Conservation (phyloP, 2,329 filamentous ascomycete genomes). For the Alternaria novae-zelandiae region DNA sequence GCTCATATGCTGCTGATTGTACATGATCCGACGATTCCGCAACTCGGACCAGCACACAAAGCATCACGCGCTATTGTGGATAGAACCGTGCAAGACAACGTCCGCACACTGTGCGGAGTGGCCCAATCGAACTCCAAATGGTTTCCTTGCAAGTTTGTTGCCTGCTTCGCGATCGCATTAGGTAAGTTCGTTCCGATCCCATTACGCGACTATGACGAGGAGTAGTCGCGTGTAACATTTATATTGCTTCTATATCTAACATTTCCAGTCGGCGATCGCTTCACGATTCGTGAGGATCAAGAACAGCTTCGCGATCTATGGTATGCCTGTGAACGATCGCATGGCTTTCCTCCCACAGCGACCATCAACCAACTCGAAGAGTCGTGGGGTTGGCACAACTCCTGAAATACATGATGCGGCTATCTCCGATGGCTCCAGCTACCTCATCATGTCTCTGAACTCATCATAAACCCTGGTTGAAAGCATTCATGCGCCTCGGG, state of each 20-base stretch:
- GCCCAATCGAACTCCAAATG: slow-evolving; percentile 43
- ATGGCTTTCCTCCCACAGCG: slow-evolving; percentile 45
- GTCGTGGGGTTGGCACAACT: slow-evolving; percentile 42
- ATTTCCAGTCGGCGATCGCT: slow-evolving; percentile 43
- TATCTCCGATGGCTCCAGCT: background rate
- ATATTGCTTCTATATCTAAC: slow-evolving; percentile 2
- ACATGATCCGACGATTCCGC: slow-evolving; percentile 46
- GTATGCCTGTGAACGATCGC: slow-evolving; percentile 39
- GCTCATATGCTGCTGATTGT: slow-evolving; percentile 46
- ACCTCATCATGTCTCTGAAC: background rate
- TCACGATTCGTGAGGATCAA: slow-evolving; percentile 39
- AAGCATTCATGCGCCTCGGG: background rate
- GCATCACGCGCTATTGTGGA: slow-evolving; percentile 41
- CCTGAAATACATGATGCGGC: background rate
- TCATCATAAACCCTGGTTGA: background rate
- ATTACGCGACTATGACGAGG: background rate
- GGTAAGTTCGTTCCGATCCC: slow-evolving; percentile 22
- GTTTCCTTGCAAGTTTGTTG: slow-evolving; percentile 46
- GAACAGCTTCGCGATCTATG: slow-evolving; percentile 38
- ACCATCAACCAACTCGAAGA: slow-evolving; percentile 43
- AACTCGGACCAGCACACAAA: slow-evolving; percentile 43
- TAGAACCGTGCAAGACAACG: slow-evolving; percentile 42
- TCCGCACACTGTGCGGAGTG: slow-evolving; percentile 45
- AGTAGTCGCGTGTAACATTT: background rate
- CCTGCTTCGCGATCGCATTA: slow-evolving; percentile 46